Base-by-base conservation (phyloP, 1,284 basidiomycete species). In the Leccinum insolens region DNA sequence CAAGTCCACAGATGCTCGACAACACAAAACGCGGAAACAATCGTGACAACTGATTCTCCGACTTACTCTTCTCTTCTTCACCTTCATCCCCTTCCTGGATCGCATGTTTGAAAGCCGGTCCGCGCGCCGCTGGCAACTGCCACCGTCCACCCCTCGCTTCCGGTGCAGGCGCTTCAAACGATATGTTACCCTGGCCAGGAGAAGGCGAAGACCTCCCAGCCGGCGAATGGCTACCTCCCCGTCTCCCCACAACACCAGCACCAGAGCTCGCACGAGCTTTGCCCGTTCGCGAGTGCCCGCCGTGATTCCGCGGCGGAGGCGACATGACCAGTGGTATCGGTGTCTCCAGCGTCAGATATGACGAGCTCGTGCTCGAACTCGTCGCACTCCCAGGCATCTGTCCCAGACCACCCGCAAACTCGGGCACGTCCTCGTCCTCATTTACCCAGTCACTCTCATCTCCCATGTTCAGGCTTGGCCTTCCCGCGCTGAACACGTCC, bases 361-460 rank as follows among this genome's bases (percentile, higher is more conserved):
- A 76, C 11, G 75, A 75, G 57, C 67, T 75, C 37, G 72, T 41
- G 41, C 70, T 71, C 11, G 75, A 69, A 61, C 68, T 78, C 28
- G 77, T 68, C 17, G 75, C 66, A 2, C 83, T 81, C 14, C 83
- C 79, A 3, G 86, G 83, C 81, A 87, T 83, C 79, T 94, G 92
- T 1, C 92, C 92, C 49, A 94, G 78, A 5, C 92, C 92, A 62
- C 91, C 92, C 14, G 88, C 89, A 78, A 92, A 94, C n/a, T 86
- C 84, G 3, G 88, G 87, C 44, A 86, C 78, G 71, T 94, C 92
- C 31, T 93, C 91, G 57, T 94, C 93, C 72, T 93, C 91, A 74
- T 94, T 93, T 6, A 93, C 88, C 92, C 92, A 94, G 69, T 94
- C 92, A 58, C 88, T 89, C 73, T 94, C 92, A 73, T 93, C 92